Base-by-base conservation (phyloP, 805 yeast species). In the Zygotorulaspora chibaensis region DNA sequence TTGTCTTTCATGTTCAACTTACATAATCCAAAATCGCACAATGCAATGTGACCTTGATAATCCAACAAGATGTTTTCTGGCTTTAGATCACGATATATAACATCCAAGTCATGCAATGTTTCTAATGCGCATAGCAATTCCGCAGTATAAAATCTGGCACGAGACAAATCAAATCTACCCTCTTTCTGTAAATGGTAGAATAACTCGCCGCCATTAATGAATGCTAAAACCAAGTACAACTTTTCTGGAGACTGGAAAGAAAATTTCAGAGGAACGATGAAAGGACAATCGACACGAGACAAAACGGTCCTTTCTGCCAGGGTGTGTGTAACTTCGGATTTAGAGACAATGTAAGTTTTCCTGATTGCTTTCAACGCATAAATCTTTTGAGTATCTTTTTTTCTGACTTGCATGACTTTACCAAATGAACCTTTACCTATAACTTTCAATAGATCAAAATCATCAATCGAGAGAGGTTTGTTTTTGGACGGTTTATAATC, bases 341-440 rank as follows among this genome's bases (percentile, higher is more conserved):
- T 81, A 23, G 95, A 86, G 28, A 93, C 95, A 55, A 93, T 89
- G 62, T 93, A 96, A 15, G 95, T 87, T 65, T 93, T 93, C 57
- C 98, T 76, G 52, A 93, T 81, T 0, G 97, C 89, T 67, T 93
- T 93, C 62, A 93, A 72, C 1, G 99, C 99, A 66, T 93, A 93
- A 18, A 93, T 83, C 64, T 91, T 95, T 53, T 84, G 84, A 2
- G 99, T 93, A 66, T 93, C 99, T 57, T 87, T 87, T 69, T 93
- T 93, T 52, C 89, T 82, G 35, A 93, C 99, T 68, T 93, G 99
- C 98, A 93, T 93, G 43, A 93, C 99, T 68, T 93, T 93, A 42
- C 99, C 99, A 65, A 93, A 93, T 8, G 97, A 89, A 7, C 99
- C 99, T 65, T 93, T 93, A 30, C 99, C 99, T 45, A 93, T 88